Percentiles rank a stretch among this genome's conserved stretches.
These are phyloP conservation scores for Kodamaea kaohsiungensis DNA, from an alignment of 805 yeast species.

Conservation along the genomic window DNA sequence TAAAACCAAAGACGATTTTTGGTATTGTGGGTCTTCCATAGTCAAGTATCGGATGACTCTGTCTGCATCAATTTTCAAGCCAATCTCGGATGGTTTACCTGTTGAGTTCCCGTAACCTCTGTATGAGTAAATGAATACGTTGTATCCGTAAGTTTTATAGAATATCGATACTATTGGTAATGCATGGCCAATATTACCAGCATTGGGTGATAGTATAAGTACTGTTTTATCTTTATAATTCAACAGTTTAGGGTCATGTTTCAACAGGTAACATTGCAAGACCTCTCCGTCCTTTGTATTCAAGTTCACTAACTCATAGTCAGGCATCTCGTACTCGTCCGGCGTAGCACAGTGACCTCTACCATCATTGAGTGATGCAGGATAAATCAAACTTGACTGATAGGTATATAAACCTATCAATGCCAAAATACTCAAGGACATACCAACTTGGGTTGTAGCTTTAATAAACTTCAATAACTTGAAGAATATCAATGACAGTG, in stretches of 20 bases:
- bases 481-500: conserved; percentile 3
- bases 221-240: conserved; percentile 63
- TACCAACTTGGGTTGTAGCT: conserved; percentile 40
- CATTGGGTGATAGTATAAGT: conserved; percentile 83
- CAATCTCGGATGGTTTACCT: conserved; percentile 74
- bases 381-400: conserved; percentile 77
- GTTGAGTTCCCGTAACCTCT: conserved; percentile 87
- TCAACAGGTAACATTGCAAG: conserved; percentile 63
- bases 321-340: conserved; percentile 56
- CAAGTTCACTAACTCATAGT: conserved; percentile 59
- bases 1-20: conserved; percentile 55
- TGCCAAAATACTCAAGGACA: conserved; percentile 45
- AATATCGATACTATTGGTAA: conserved; percentile 77
- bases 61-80: conserved; percentile 81
- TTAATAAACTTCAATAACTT: conserved; percentile 23
- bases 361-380: conserved; percentile 77
- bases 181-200: conserved; percentile 93
- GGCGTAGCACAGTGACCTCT: conserved; percentile 76
- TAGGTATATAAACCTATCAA: conserved; percentile 56
- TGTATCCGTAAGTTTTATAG: conserved; percentile 61
- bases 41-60: conserved; percentile 62
- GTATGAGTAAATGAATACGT: conserved; percentile 83
- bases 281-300: conserved; percentile 69
- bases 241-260: conserved; percentile 44
- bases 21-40: conserved; percentile 50